A percentile compares a stretch with the other conserved stretches of the same genome.
Conservation (phyloP, 495 filamentous ascomycete species). For the Amphirosellinia nigrospora region DNA sequence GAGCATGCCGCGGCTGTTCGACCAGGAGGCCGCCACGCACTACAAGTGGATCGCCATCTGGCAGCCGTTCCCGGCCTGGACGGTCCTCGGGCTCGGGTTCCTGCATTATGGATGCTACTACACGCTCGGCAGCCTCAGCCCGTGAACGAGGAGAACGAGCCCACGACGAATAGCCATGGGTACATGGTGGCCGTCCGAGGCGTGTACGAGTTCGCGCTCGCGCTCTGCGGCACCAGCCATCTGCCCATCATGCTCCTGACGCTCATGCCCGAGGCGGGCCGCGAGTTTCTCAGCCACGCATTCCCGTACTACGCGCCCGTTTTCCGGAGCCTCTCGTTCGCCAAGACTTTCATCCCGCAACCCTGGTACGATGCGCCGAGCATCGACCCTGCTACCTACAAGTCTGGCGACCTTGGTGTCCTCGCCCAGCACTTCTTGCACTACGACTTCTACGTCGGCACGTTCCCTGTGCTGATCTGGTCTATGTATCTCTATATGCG, state of each 20-base stretch:
- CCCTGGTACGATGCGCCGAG: slow-evolving; percentile 29
- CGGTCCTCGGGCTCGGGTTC: slow-evolving; percentile 41
- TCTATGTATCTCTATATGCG: slow-evolving; percentile 54
- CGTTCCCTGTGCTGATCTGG: slow-evolving; percentile 60
- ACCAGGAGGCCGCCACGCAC: slow-evolving; percentile 55
- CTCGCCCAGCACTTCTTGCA: slow-evolving; percentile 61
- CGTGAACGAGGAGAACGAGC: slow-evolving; percentile 36
- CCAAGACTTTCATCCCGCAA: slow-evolving; percentile 37
- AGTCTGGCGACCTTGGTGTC: slow-evolving; percentile 50
- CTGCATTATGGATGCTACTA: slow-evolving; percentile 39
- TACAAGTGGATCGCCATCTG: slow-evolving; percentile 64
- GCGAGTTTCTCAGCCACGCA: slow-evolving; percentile 42
- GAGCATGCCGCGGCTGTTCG: slow-evolving; percentile 55
- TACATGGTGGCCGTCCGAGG: slow-evolving; percentile 50
- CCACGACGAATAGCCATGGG: slow-evolving; percentile 33
- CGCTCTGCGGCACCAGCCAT: slow-evolving; percentile 55
- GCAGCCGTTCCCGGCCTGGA: slow-evolving; percentile 65
- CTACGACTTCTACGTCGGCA: slow-evolving; percentile 64
- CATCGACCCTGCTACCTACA: slow-evolving; percentile 37
- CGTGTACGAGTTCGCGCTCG: slow-evolving; percentile 62
- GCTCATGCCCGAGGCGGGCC: slow-evolving; percentile 44
- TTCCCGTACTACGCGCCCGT: slow-evolving; percentile 52
- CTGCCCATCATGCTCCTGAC: slow-evolving; percentile 47
- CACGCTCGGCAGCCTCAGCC: slow-evolving; percentile 31
- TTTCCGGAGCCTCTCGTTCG: slow-evolving; percentile 50